These are phyloP conservation scores for Cornus florida DNA, from an alignment of 148 eudicot genomes.

Conservation along the genomic window DNA sequence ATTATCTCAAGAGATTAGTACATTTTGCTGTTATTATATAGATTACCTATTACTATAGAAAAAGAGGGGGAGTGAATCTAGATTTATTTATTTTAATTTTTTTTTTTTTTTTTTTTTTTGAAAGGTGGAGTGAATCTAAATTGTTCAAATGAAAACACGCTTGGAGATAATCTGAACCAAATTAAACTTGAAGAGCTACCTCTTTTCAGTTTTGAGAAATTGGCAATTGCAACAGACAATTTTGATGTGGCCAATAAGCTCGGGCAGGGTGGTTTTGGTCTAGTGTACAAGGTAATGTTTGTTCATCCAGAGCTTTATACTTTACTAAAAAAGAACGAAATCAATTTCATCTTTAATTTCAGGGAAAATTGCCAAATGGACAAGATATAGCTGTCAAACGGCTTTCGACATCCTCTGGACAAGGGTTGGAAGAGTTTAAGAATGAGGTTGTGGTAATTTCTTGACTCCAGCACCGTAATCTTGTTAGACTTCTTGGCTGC, in stretches of 20 bases:
- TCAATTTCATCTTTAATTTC: not conserved
- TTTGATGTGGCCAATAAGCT: not conserved
- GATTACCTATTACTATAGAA: no score
- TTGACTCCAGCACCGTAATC: constrained; percentile 28
- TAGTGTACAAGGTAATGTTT: constrained; percentile 29
- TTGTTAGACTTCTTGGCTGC: constrained; percentile 10
- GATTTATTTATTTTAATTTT: no score
- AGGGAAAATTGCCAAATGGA: constrained; percentile 33
- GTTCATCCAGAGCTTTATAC: not conserved
- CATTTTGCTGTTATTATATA: not conserved
- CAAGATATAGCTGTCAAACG: no score
- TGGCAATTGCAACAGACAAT: constrained; percentile 30
- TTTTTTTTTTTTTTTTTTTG: not conserved
- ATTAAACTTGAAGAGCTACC: constrained; percentile 22
- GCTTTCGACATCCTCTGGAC: no score
- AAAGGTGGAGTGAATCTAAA: not conserved
- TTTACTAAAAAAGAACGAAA: no score
- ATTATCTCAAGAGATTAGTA: not conserved
- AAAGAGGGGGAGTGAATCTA: no score
- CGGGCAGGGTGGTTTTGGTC: not conserved
- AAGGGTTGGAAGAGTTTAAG: constrained; percentile 47
- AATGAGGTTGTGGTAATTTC: constrained; percentile 27
- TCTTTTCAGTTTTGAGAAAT: constrained; percentile 12
- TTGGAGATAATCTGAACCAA: not conserved
- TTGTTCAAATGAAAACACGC: not conserved